Conservation (phyloP, 352 stramenopile genomes). For the Globisporangium okanoganense region DNA sequence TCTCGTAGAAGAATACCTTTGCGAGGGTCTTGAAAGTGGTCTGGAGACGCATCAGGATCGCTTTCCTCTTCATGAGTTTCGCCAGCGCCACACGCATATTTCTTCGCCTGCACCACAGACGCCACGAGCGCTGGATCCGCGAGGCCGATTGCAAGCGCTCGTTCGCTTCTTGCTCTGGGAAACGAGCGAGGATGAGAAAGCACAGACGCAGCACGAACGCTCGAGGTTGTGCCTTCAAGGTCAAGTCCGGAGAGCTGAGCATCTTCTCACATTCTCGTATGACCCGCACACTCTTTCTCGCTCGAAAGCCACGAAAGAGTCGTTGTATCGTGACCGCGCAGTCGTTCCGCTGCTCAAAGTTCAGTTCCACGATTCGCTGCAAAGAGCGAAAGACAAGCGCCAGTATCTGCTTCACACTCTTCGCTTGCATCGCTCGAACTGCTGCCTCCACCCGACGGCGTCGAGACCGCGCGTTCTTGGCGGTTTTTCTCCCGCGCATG, state of each 20-base stretch:
- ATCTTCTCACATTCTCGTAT: conserved; percentile 37
- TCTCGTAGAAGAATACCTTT: conserved; percentile 40
- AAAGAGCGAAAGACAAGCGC: conserved; percentile 29
- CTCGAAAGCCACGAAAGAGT: conserved; percentile 39
- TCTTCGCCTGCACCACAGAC: conserved; percentile 16
- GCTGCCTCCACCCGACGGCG: conserved; percentile 31
- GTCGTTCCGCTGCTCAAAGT: conserved; percentile 17
- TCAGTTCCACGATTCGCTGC: conserved; percentile 29
- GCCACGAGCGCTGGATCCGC: conserved; percentile 44
- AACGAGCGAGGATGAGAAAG: conserved; percentile 40
- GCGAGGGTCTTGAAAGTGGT: conserved; percentile 41
- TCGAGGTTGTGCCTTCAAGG: conserved; percentile 30
- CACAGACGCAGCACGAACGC: conserved; percentile 48
- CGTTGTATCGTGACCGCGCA: conserved; percentile 36
- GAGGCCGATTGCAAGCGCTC: conserved; percentile 16
- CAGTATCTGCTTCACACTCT: conserved; percentile 31
- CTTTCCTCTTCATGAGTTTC: conserved; percentile 33
- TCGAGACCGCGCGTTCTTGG: conserved; percentile 32
- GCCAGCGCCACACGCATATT: conserved; percentile 23
- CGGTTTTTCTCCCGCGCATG: conserved; percentile 30
- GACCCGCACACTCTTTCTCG: conserved; percentile 30
- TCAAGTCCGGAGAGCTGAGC: conserved; percentile 25
- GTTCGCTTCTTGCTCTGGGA: conserved; percentile 28
- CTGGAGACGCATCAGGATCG: conserved; percentile 36
- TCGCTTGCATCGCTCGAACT: conserved; percentile 28